These are phyloP conservation scores for Trichoderma semiorbis DNA, from an alignment of 2,329 filamentous ascomycete species.

Conservation along the genomic window DNA sequence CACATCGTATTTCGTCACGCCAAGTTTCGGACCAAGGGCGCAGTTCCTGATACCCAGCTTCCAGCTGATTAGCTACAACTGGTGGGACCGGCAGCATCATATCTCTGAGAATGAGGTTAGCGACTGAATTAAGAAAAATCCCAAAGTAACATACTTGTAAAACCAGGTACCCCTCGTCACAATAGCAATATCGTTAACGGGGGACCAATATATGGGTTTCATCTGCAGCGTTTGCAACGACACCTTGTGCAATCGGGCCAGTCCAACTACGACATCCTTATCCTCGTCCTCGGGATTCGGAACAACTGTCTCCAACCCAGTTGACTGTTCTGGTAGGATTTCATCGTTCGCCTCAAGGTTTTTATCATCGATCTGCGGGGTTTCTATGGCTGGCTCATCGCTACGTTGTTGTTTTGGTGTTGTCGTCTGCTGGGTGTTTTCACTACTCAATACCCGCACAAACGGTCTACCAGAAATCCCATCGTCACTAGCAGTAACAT, in stretches of 20 bases:
- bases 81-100: conserved; percentile 89
- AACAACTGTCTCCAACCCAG: conserved; percentile 7
- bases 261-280: conserved; percentile 73
- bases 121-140: neutral
- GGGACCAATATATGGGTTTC: conserved; percentile 98
- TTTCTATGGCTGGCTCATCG: neutral
- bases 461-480: conserved; percentile 56
- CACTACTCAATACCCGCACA: conserved; percentile 42
- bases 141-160: conserved; percentile 56
- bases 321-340: conserved; percentile 10
- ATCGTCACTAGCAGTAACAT: conserved; percentile 37
- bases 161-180: conserved; percentile 94
- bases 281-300: conserved; percentile 27
- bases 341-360: conserved; percentile 5
- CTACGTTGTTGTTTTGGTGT: conserved; percentile 12
- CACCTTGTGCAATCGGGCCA: conserved; percentile 87
- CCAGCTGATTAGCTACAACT: conserved; percentile 83
- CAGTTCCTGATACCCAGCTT: conserved; percentile 83
- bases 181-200: conserved; percentile 79
- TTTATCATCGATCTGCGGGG: neutral
- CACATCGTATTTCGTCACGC: conserved; percentile 85
- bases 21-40: conserved; percentile 89
- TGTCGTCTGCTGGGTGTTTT: conserved; percentile 22
- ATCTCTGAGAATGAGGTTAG: conserved; percentile 48
- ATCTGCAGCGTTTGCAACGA: conserved; percentile 78